Percentiles rank a stretch among this genome's conserved stretches.
These are phyloP conservation scores for Boletus vinaceobasis DNA, from an alignment of 768 basidiomycete species.

Conservation along the genomic window DNA sequence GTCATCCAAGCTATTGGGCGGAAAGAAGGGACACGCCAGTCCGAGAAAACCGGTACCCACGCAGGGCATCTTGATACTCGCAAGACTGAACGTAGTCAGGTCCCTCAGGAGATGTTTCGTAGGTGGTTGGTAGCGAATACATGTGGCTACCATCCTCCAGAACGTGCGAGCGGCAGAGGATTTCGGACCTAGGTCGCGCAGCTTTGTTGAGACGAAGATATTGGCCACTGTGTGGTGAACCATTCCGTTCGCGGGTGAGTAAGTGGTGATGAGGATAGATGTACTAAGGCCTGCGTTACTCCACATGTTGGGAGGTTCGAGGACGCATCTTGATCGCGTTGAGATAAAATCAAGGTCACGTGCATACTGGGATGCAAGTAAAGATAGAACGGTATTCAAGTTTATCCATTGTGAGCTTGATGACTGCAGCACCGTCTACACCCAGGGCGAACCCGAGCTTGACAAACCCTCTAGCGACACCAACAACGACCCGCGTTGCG, in stretches of 20 bases:
- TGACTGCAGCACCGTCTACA: constrained; percentile 36
- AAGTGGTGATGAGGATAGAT: constrained; percentile 21
- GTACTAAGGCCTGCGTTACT: constrained; percentile 28
- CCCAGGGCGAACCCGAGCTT: constrained; percentile 23
- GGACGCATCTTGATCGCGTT: constrained; percentile 26
- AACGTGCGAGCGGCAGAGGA: constrained; percentile 20
- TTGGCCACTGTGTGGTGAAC: constrained; percentile 25
- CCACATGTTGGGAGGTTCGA: constrained; percentile 18
- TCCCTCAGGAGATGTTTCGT: constrained; percentile 18
- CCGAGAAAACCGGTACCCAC: constrained; percentile 25
- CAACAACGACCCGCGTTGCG: constrained; percentile 51
- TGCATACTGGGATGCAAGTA: neutral
- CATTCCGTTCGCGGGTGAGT: constrained; percentile 29
- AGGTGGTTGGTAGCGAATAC: constrained; percentile 24
- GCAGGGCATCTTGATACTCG: constrained; percentile 18
- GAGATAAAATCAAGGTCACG: constrained; percentile 8
- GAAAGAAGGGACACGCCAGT: constrained; percentile 7
- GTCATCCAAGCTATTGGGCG: constrained; percentile 10
- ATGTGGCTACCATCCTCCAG: constrained; percentile 25
- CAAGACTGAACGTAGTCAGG: constrained; percentile 24
- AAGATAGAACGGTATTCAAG: neutral
- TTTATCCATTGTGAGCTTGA: constrained; percentile 4
- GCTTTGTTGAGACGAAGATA: constrained; percentile 24
- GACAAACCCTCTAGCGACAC: constrained; percentile 43
- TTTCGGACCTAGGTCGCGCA: constrained; percentile 26